These are phyloP conservation scores for Adenanthera pavonina DNA, from an alignment of 306 rosid species.

Conservation along the genomic window DNA sequence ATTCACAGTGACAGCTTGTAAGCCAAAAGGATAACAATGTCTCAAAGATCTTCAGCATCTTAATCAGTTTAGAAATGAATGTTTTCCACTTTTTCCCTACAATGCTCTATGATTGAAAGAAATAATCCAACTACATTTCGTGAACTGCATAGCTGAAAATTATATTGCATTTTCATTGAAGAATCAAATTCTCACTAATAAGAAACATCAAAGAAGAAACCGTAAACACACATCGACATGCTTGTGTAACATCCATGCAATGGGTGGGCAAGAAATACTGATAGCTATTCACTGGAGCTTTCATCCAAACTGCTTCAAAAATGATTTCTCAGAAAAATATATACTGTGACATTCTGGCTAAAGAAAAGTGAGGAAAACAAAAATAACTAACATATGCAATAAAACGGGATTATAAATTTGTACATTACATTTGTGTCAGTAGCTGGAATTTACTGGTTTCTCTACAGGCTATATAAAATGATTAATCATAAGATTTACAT, in stretches of 20 bases:
- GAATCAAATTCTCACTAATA: neutral
- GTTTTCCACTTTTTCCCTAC: neutral
- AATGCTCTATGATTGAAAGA: constrained; percentile 24
- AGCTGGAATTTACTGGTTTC: constrained; percentile 1
- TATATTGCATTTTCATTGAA: neutral
- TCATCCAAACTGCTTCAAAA: neutral
- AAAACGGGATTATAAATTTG: neutral
- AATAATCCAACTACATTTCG: constrained; percentile 7
- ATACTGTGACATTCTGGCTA: neutral
- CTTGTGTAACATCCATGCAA: neutral
- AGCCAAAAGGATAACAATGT: constrained; percentile 12
- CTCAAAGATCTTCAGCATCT: constrained; percentile 3
- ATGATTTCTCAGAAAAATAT: neutral
- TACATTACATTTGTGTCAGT: neutral
- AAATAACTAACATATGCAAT: neutral
- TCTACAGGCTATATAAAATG: neutral
- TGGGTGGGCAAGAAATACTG: neutral
- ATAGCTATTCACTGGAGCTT: neutral
- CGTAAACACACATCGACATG: neutral
- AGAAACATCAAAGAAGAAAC: constrained; percentile 16
- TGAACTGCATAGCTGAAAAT: constrained; percentile 17
- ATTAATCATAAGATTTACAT: constrained; percentile 22
- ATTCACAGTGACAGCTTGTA: neutral
- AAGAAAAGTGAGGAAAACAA: neutral
- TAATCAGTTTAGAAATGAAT: neutral